phyloP scores from a whole-genome alignment of 352 stramenopile species.

The Globisporangium sylvaticum region DNA sequence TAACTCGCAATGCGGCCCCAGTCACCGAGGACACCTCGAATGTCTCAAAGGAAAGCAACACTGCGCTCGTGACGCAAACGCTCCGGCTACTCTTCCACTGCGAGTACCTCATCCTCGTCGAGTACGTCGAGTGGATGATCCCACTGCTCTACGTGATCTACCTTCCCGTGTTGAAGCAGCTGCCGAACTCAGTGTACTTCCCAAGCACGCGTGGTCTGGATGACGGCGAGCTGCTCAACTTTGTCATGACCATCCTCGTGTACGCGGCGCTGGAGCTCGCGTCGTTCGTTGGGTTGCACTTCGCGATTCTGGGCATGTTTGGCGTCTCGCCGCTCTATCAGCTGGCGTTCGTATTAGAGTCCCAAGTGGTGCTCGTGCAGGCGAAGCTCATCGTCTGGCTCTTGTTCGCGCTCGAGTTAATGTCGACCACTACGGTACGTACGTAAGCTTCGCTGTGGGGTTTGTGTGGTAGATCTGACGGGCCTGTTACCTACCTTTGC shows the following conservation, averaged over 20 bases:
- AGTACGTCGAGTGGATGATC: slow-evolving; percentile 34
- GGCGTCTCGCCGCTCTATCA: neutral
- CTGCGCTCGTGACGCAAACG: slow-evolving; percentile 3
- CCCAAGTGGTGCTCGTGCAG: neutral
- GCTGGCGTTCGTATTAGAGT: neutral
- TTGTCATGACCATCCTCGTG: neutral
- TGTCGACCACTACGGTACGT: neutral
- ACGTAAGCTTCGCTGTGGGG: neutral
- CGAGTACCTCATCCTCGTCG: slow-evolving; percentile 31
- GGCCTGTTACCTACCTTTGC: neutral
- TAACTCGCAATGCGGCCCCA: neutral
- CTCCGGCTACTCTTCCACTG: slow-evolving; percentile 32
- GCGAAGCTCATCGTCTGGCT: neutral
- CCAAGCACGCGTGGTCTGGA: slow-evolving; percentile 13
- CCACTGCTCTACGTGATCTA: slow-evolving; percentile 31
- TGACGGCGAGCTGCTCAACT: neutral
- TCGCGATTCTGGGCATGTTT: neutral
- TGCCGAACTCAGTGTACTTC: slow-evolving; percentile 26
- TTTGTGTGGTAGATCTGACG: neutral
- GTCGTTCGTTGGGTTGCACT: neutral
- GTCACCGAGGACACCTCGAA: neutral
- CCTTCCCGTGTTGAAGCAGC: slow-evolving; percentile 20
- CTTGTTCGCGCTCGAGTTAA: slow-evolving; percentile 1
- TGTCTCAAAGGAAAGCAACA: neutral
- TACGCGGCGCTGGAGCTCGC: neutral